A percentile compares a stretch with the other conserved stretches of the same genome.
Conservation (phyloP, 1,284 basidiomycete species). For the Singerocomus inundabilis region DNA sequence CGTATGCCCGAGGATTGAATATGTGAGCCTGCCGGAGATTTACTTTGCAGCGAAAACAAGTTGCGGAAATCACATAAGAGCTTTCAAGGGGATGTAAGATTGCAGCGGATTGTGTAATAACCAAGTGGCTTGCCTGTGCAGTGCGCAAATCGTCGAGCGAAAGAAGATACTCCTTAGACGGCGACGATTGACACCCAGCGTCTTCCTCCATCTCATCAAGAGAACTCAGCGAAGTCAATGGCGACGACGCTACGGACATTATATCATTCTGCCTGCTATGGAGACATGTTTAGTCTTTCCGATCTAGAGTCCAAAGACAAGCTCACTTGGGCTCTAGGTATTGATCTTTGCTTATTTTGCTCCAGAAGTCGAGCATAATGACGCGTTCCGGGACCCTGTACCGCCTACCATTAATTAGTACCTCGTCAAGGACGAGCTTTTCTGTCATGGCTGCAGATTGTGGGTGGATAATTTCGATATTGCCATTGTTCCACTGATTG, state of each 20-base stretch:
- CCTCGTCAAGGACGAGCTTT: conserved; percentile 66
- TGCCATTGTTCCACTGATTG: conserved; percentile 84
- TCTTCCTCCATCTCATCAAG: conserved; percentile 59
- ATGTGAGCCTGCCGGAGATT: background rate
- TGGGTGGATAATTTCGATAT: conserved; percentile 82
- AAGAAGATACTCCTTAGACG: conserved; percentile 24
- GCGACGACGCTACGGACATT: conserved; percentile 59
- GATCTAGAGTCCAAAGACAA: background rate
- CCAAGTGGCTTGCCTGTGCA: conserved; percentile 35
- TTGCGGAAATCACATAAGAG: conserved; percentile 31
- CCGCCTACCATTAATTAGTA: conserved; percentile 78
- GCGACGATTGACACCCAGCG: conserved; percentile 14
- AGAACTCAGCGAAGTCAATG: conserved; percentile 72
- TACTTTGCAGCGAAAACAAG: conserved; percentile 11
- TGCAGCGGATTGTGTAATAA: background rate
- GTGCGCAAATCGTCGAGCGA: conserved; percentile 41
- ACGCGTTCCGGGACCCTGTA: conserved; percentile 94
- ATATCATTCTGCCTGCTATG: conserved; percentile 39
- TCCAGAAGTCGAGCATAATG: conserved; percentile 95
- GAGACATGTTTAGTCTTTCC: background rate
- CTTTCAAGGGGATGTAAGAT: conserved; percentile 20
- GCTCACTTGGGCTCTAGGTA: conserved; percentile 44
- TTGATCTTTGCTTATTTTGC: conserved; percentile 60
- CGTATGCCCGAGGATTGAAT: background rate
- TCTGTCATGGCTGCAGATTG: conserved; percentile 45